phyloP scores from a whole-genome alignment of 805 yeast species.

The Yarrowia porcina region DNA sequence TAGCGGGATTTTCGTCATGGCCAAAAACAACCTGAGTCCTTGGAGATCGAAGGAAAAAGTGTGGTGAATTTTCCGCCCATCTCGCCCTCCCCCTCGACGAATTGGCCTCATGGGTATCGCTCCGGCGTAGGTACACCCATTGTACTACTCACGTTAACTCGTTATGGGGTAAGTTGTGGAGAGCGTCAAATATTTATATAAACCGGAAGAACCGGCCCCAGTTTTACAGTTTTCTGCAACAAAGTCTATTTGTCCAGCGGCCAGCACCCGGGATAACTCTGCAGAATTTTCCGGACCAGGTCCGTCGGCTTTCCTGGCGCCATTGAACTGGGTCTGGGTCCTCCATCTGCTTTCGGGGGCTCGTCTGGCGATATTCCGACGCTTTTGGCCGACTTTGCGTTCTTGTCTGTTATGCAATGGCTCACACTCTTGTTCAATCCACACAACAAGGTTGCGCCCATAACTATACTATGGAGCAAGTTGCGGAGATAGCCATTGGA shows the following conservation, averaged over 20 bases:
- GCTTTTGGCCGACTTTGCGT: background rate
- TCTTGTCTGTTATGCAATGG: constrained; percentile 5
- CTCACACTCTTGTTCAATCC: background rate
- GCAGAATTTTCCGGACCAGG: constrained; percentile 18
- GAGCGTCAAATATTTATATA: constrained; percentile 24
- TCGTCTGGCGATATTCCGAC: background rate
- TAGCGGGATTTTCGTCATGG: constrained; percentile 25
- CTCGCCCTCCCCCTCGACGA: background rate
- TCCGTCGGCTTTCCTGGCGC: background rate
- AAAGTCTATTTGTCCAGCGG: background rate
- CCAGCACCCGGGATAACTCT: constrained; percentile 25
- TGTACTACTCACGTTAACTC: constrained; percentile 21
- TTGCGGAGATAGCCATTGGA: constrained; percentile 24
- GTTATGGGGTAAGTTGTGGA: constrained; percentile 25
- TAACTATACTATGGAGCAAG: constrained; percentile 23
- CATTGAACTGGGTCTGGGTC: too few species aligned
- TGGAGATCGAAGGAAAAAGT: background rate
- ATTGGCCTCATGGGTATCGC: background rate
- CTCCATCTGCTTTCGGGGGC: background rate
- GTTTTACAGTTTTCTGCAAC: constrained; percentile 9
- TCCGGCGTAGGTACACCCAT: background rate
- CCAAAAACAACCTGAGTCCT: too few species aligned
- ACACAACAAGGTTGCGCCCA: constrained; percentile 21
- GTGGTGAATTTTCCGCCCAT: background rate
- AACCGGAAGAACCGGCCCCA: constrained; percentile 26